Evolutionary conservation across 371 early-diverging fungal species (phyloP).

Genomic region (Rhizomucor miehei): DNA sequence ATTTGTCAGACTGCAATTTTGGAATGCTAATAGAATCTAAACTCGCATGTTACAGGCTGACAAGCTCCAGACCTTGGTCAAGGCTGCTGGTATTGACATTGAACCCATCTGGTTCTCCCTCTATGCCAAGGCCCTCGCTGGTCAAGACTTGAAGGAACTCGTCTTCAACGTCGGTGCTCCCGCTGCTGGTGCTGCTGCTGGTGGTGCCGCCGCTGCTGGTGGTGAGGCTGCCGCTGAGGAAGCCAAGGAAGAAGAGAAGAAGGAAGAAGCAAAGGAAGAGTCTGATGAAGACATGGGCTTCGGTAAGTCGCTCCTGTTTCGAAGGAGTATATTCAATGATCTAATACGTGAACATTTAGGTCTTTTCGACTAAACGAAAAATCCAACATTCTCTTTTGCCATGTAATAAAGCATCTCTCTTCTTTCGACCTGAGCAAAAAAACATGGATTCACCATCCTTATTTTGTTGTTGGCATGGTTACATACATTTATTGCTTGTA

Average conservation of each 20-base stretch:
- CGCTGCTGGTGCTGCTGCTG: conserved; percentile 70
- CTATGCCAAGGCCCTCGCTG: conserved; percentile 97
- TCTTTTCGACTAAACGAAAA: conserved; percentile 77
- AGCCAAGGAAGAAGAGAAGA: conserved; percentile 62
- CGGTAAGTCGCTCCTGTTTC: conserved; percentile 45
- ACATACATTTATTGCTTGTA: no score
- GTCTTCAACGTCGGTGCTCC: conserved; percentile 91
- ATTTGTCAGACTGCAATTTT: conserved; percentile 3
- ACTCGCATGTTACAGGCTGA: conserved; percentile 67
- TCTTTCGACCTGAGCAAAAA: background rate
- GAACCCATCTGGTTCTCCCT: conserved; percentile 95
- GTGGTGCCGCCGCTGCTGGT: conserved; percentile 50
- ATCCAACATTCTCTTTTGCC: conserved; percentile 5
- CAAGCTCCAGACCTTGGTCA: conserved; percentile 88
- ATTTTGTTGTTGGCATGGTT: no score
- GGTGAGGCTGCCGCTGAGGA: conserved; percentile 56
- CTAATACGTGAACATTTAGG: conserved; percentile 31
- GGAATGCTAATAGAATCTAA: background rate
- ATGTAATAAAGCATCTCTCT: conserved; percentile 3
- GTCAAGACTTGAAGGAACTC: conserved; percentile 89
- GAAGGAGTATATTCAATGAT: background rate
- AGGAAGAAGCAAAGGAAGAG: conserved; percentile 83
- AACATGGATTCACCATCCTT: no score
- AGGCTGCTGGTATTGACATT: conserved; percentile 86
- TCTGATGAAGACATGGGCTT: conserved; percentile 94